Evolutionary conservation across 306 rosid species (phyloP).

Genomic region (Sechiopsis laciniata): DNA sequence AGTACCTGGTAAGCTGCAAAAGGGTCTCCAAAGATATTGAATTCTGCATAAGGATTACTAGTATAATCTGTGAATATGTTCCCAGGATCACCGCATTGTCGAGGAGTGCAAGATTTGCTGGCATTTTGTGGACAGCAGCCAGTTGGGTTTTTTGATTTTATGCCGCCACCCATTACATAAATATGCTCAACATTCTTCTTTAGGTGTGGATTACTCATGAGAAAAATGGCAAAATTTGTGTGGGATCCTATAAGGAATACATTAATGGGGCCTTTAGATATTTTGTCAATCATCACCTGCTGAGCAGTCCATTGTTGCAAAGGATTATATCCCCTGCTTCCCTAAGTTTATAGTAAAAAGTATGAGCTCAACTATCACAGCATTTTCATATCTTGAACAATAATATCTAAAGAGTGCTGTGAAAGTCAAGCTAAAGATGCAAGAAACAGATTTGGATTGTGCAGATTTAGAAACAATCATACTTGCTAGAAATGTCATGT

Average conservation of each 20-base stretch:
- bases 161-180: slow-evolving; percentile 88
- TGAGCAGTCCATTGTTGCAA: slow-evolving; percentile 63
- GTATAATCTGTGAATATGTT: slow-evolving; percentile 63
- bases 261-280: slow-evolving; percentile 68
- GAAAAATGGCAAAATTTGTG: slow-evolving; percentile 75
- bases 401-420: neutral
- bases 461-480: neutral
- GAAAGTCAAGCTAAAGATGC: neutral
- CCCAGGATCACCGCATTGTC: slow-evolving; percentile 79
- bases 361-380: neutral
- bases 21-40: slow-evolving; percentile 82
- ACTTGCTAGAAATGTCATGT: slow-evolving; percentile 3
- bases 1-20: slow-evolving; percentile 90
- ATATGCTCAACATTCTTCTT: slow-evolving; percentile 76
- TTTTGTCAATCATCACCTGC: slow-evolving; percentile 74
- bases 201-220: slow-evolving; percentile 72
- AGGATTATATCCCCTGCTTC: slow-evolving; percentile 62
- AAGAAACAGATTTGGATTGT: slow-evolving; percentile 7
- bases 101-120: slow-evolving; percentile 50
- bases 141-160: slow-evolving; percentile 71
- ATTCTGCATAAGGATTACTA: slow-evolving; percentile 81
- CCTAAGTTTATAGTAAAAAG: slow-evolving; percentile 43
- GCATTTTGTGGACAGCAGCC: slow-evolving; percentile 78
- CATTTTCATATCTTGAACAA: slow-evolving; percentile 2
- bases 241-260: slow-evolving; percentile 57